Base-by-base conservation (phyloP, 805 yeast species). In the Pachysolen tannophilus region DNA sequence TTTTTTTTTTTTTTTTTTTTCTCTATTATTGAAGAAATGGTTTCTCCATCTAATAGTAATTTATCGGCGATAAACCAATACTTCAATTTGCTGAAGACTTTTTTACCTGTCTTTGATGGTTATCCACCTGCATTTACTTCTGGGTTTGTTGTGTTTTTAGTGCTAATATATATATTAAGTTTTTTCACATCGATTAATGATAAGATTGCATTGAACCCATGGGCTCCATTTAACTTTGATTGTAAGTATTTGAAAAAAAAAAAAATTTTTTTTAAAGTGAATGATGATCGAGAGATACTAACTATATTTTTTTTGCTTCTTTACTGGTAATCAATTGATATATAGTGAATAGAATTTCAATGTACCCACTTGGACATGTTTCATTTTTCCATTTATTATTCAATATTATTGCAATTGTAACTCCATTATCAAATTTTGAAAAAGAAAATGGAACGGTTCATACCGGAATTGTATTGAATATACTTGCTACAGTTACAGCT, bases 401-500 rank as follows among this genome's bases (percentile, higher is more conserved):
- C 46, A 85, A 84, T 47, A 38, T 73, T 7, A 40, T 74, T 26
- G 69, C 80, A 1, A 50, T 86, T 30, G 61, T 70, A 39, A 69
- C 80, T 1, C 75, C 82, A 15, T 53, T 85, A 47, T 62, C 78
- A 9, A 63, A 65, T 34, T 86, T 78, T 55, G 96, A 86, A 61
- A 60, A 67, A 37, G 52, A 58, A 16, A 80, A 84, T 48, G 97
- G 96, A 5, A 85, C 97, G 0, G 81, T 86, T 3, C 75, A 84
- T 55, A 82, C 95, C 4, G 95, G 94, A 4, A 64, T 87, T 30
- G 78, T 86, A 11, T 61, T 87, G 38, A 86, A 85, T 52, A 49
- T 82, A 18, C 56, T 81, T 32, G 83, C 94, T 2, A 76, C 80
- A 2, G 55, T 74, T 4, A 69, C 90, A 2, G 95, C 82, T 4